These are phyloP conservation scores for Ilex asprella DNA, from an alignment of 257 asterid species.

Conservation along the genomic window DNA sequence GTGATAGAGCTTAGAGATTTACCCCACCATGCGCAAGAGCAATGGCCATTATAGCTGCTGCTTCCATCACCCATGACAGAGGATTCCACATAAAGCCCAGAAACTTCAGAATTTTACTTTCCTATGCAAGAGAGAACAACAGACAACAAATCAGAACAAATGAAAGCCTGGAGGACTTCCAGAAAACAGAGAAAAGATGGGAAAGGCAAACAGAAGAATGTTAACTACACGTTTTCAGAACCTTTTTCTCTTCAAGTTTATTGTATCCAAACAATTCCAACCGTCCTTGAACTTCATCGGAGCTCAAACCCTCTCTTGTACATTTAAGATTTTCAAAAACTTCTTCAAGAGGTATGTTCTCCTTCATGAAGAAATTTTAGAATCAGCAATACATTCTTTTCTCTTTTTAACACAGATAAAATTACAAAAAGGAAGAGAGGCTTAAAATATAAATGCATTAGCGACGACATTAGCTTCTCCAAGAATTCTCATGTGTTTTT, in stretches of 20 bases:
- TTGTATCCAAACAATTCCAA: constrained; percentile 22
- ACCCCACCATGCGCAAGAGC: constrained; percentile 25
- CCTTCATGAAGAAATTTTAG: constrained; percentile 11
- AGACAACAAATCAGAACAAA: background rate
- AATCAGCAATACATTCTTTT: background rate
- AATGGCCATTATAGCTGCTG: constrained; percentile 28
- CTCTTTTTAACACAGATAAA: too few species aligned
- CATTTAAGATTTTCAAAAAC: constrained; percentile 27
- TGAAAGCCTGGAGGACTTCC: background rate
- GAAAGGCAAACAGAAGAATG: background rate
- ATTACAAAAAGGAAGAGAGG: background rate
- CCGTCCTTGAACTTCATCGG: constrained; percentile 20
- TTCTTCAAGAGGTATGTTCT: constrained; percentile 26
- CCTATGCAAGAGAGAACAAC: constrained; percentile 8
- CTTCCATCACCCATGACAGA: constrained; percentile 37
- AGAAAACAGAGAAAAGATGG: background rate
- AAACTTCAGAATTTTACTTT: constrained; percentile 28
- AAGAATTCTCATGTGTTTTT: background rate
- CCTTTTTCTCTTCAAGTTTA: constrained; percentile 35
- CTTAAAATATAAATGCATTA: background rate
- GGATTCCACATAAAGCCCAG: constrained; percentile 37
- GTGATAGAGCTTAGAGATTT: background rate
- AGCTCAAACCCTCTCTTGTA: constrained; percentile 19
- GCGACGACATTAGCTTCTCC: background rate
- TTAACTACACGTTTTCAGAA: background rate